Evolutionary conservation across 371 early-diverging fungal genomes (phyloP).

Genomic region (Rhizopus delemar): DNA sequence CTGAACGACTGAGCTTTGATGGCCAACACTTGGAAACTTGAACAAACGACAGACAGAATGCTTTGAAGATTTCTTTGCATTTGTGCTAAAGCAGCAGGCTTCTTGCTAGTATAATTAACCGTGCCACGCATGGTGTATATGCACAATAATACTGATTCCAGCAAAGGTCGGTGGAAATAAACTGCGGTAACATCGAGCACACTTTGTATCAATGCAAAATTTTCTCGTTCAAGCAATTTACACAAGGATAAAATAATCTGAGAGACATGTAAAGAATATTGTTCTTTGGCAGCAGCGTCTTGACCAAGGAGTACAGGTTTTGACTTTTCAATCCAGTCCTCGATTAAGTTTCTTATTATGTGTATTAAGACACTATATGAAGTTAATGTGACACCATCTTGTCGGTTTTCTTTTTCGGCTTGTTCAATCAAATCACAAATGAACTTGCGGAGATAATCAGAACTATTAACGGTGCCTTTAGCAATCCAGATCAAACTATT

Average conservation of each 20-base stretch:
- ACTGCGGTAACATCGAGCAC: constrained; percentile 25
- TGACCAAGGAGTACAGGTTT: constrained; percentile 12
- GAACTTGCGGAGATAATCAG: constrained; percentile 22
- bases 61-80: background rate
- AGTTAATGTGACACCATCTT: constrained; percentile 34
- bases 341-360: constrained; percentile 41
- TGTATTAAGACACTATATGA: constrained; percentile 29
- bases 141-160: constrained; percentile 38
- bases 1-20: constrained; percentile 29
- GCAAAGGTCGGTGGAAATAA: constrained; percentile 41
- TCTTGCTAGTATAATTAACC: background rate
- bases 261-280: constrained; percentile 28
- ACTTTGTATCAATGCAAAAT: constrained; percentile 35
- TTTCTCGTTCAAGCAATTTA: constrained; percentile 33
- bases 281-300: constrained; percentile 19
- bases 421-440: constrained; percentile 24
- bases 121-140: constrained; percentile 35
- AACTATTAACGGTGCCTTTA: constrained; percentile 14
- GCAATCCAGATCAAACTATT: constrained; percentile 37
- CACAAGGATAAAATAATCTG: constrained; percentile 27
- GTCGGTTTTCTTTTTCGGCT: constrained; percentile 22
- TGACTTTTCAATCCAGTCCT: constrained; percentile 42
- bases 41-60: constrained; percentile 23
- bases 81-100: background rate
- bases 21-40: constrained; percentile 37